A percentile compares a stretch with the other conserved stretches of the same genome.
Conservation (phyloP, 2,329 filamentous ascomycete genomes). For the Ophiostoma ulmi region DNA sequence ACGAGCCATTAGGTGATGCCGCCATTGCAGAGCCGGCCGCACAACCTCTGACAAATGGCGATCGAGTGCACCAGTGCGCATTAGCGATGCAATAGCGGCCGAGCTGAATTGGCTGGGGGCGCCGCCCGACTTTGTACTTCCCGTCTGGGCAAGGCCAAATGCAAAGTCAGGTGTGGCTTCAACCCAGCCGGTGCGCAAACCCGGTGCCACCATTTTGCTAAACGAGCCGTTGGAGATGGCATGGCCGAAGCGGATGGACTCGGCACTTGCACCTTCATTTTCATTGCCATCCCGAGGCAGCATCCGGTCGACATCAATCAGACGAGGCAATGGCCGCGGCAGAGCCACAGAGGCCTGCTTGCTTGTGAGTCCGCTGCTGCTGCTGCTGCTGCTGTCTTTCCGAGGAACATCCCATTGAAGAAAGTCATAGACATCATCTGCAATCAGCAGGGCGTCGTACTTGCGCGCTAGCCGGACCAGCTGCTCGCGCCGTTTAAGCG, state of each 20-base stretch:
- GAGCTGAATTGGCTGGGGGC: slow-evolving; percentile 49
- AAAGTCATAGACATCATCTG: slow-evolving; percentile 92
- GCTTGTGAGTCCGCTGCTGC: background rate
- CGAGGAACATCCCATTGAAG: slow-evolving; percentile 63
- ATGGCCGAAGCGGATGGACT: slow-evolving; percentile 59
- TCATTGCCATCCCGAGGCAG: slow-evolving; percentile 43
- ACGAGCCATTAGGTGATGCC: slow-evolving; percentile 50
- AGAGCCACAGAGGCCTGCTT: slow-evolving; percentile 33
- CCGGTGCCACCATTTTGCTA: slow-evolving; percentile 79
- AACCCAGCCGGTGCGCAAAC: slow-evolving; percentile 80
- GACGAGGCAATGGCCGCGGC: slow-evolving; percentile 54
- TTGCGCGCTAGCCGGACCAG: slow-evolving; percentile 73
- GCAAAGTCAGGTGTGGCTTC: slow-evolving; percentile 60
- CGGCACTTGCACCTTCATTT: slow-evolving; percentile 38
- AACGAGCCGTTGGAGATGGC: slow-evolving; percentile 83
- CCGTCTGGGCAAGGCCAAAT: slow-evolving; percentile 49
- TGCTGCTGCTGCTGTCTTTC: background rate
- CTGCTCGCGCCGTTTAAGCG: slow-evolving; percentile 57
- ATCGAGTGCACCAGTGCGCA: slow-evolving; percentile 44
- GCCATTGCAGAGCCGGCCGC: slow-evolving; percentile 43
- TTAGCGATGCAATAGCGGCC: slow-evolving; percentile 46
- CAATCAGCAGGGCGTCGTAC: slow-evolving; percentile 75
- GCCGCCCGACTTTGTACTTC: slow-evolving; percentile 52
- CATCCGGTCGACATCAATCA: slow-evolving; percentile 71
- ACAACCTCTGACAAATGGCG: slow-evolving; percentile 41